These are phyloP conservation scores for Coemansia sp. DNA, from an alignment of 192 early-diverging fungal genomes.

Conservation along the genomic window DNA sequence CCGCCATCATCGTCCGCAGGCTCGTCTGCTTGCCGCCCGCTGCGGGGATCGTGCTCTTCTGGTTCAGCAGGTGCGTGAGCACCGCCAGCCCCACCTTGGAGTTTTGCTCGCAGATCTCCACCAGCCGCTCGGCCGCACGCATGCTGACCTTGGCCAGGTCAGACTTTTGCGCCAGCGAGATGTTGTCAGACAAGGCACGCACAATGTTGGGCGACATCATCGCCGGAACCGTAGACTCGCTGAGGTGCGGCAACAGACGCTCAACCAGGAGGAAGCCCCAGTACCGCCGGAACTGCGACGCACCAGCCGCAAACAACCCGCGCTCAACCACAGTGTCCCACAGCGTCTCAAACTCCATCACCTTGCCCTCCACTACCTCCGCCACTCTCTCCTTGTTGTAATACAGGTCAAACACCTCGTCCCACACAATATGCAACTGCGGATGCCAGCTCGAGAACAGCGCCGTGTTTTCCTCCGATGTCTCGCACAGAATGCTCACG, in stretches of 20 bases:
- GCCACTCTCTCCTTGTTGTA: slow-evolving; percentile 41
- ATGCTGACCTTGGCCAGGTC: slow-evolving; percentile 78
- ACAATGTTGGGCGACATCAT: slow-evolving; percentile 76
- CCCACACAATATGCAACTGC: slow-evolving; percentile 82
- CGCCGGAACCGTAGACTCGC: slow-evolving; percentile 40
- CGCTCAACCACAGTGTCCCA: slow-evolving; percentile 81
- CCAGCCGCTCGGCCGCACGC: slow-evolving; percentile 37
- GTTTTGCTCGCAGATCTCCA: slow-evolving; percentile 62
- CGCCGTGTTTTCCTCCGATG: slow-evolving; percentile 28
- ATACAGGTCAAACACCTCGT: slow-evolving; percentile 64
- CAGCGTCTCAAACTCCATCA: slow-evolving; percentile 69
- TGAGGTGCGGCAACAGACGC: slow-evolving; percentile 40
- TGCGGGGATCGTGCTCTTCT: slow-evolving; percentile 57
- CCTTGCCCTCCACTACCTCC: slow-evolving; percentile 22
- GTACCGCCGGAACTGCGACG: slow-evolving; percentile 83
- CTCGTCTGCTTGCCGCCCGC: slow-evolving; percentile 69
- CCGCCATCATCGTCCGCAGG: slow-evolving; percentile 72
- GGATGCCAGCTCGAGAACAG: slow-evolving; percentile 68
- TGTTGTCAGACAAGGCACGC: slow-evolving; percentile 83
- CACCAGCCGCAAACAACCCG: slow-evolving; percentile 68
- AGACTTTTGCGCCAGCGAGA: slow-evolving; percentile 66
- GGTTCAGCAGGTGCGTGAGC: slow-evolving; percentile 78
- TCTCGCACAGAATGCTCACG: slow-evolving; percentile 44
- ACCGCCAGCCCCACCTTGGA: slow-evolving; percentile 72
- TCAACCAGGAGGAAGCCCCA: slow-evolving; percentile 88